These are phyloP conservation scores for Colletotrichum sp. DNA, from an alignment of 2,329 filamentous ascomycete species.

Conservation along the genomic window DNA sequence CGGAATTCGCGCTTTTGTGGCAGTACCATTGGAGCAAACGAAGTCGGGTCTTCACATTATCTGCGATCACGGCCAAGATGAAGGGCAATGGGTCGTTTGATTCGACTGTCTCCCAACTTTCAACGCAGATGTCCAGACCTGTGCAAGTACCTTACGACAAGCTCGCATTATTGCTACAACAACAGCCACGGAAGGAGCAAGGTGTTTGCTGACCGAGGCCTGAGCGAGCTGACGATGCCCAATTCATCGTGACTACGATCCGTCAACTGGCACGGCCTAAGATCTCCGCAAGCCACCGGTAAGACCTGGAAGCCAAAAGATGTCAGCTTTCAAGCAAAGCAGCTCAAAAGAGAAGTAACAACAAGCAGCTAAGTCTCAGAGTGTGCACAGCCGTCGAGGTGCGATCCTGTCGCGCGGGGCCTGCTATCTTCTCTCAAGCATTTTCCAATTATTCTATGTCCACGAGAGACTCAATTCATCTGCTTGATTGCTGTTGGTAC, in stretches of 20 bases:
- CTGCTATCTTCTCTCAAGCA: not conserved
- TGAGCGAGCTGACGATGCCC: not conserved
- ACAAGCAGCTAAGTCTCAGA: not conserved
- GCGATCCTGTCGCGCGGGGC: not conserved
- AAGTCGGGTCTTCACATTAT: not conserved
- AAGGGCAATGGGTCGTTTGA: not conserved
- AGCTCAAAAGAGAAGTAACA: not conserved
- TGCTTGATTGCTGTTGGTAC: not conserved
- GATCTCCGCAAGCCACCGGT: not conserved
- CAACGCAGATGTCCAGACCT: not conserved
- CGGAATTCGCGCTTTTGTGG: not conserved
- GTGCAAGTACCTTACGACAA: not conserved
- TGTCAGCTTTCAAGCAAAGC: not conserved
- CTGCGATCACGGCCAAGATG: not conserved
- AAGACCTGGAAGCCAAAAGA: not conserved
- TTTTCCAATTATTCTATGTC: fast-evolving
- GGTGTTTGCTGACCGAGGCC: not conserved
- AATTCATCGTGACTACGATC: not conserved
- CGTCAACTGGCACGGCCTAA: not conserved
- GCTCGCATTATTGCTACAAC: not conserved
- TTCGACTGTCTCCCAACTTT: not conserved
- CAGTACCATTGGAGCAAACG: not conserved
- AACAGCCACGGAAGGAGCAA: not conserved
- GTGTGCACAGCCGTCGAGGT: not conserved
- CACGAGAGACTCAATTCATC: not conserved